Evolutionary conservation across 2,329 filamentous ascomycete species (phyloP), one percentile per base, ranked within the genome.

Genomic region (Xylariaceae sp.): DNA sequence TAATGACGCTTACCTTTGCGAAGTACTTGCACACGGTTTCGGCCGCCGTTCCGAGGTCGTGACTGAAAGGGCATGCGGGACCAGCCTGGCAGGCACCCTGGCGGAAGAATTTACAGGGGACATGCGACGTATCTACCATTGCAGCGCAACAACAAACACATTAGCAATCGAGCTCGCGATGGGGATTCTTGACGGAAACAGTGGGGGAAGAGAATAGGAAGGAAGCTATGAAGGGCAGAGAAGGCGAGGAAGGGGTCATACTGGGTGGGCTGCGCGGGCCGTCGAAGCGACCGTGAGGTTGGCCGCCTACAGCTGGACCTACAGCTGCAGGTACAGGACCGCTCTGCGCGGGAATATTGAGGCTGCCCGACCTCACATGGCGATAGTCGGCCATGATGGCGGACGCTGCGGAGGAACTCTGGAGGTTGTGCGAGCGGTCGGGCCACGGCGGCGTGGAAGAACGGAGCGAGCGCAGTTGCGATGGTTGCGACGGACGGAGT

Each of bases 1-100:
- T n/a, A n/a, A 32, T 27, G 24, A 47, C 41, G 52, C 69, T 55
- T 70, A 94, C 88, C 83, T 97, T 98, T 59, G 89, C 85, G 63
- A 97, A 98, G 69, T 97, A 98, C 68, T 97, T 98, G 81, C 92
- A 98, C 50, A 94, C 81, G 46, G 85, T 89, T 62, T 96, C 88
- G 36, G 85, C 78, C 28, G 88, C 79, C 19, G 81, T 76, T 60
- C 92, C 86, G 49, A 92, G 81, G 49, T 94, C 90, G 68, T 98
- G 92, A 55, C 88, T 87, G 67, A 97, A 98, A 28, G 92, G 92
- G 69, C 92, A 98, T 50, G 89, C 88, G 62, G 85, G 86, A 54
- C 92, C 92, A 41, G 92, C 92, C 74, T 97, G 90, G 65, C 92
- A 98, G 56, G 88, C 82, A 62, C 90, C 89, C 69, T 95, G 88